Conservation (phyloP, 768 basidiomycete species). For the Collybia nuda region DNA sequence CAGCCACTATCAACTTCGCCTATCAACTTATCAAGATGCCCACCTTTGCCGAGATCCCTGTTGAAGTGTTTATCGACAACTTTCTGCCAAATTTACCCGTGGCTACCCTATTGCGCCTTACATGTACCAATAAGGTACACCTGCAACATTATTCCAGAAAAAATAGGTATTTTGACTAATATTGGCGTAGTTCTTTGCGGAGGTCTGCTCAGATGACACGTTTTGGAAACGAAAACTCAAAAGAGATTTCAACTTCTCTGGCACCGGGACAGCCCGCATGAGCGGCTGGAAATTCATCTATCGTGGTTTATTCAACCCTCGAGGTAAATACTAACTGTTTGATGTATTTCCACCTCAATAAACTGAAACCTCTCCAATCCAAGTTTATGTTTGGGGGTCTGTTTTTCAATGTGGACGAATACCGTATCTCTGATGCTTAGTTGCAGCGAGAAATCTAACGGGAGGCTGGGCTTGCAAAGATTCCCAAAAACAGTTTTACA, state of each 20-base stretch:
- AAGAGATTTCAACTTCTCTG: conserved; percentile 78
- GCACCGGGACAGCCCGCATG: conserved; percentile 67
- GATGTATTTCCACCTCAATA: background rate
- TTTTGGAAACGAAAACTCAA: conserved; percentile 75
- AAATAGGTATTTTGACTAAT: background rate
- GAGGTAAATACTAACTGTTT: conserved; percentile 48
- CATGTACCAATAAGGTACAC: conserved; percentile 54
- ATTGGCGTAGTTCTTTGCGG: conserved; percentile 53
- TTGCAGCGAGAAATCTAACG: conserved; percentile 57
- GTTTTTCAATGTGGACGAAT: conserved; percentile 6
- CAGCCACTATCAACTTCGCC: background rate
- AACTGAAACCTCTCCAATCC: conserved; percentile 3
- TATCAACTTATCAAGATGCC: conserved; percentile 23
- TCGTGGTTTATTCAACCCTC: conserved; percentile 61
- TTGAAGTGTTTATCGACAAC: conserved; percentile 79
- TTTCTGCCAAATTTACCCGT: conserved; percentile 58
- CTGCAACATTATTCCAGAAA: background rate
- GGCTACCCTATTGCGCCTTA: conserved; percentile 56
- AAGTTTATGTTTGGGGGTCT: conserved; percentile 57
- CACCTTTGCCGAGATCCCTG: conserved; percentile 54
- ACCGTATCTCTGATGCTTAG: background rate
- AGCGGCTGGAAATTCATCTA: conserved; percentile 84
- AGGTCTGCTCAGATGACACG: conserved; percentile 65
- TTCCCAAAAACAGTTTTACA: conserved; percentile 28
- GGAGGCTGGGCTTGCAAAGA: conserved; percentile 58